Base-by-base conservation (phyloP, 2,329 filamentous ascomycete species). In the Pestalotiopsis sp. region DNA sequence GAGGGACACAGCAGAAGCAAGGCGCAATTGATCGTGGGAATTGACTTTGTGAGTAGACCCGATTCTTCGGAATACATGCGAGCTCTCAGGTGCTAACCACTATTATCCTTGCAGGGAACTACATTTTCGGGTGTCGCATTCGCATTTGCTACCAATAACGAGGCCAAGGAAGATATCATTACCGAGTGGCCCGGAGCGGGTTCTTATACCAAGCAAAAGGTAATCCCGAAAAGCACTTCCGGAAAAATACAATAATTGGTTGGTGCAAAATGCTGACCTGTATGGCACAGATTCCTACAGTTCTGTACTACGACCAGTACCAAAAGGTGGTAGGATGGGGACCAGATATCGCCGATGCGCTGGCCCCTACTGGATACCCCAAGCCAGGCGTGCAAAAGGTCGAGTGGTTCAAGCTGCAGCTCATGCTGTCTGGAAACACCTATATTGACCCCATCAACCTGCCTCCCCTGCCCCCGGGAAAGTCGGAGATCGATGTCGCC, bases 311-410 rank as follows among this genome's bases (percentile, higher is more conserved):
- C 80, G 96, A 99, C 79, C 95, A 98, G 83, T 97, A 98, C 81
- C 96, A 99, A 79, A 98, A 98, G 82, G 96, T 99, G 63, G 96
- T 98, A n/a, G 96, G 96, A 75, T 99, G 96, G 96, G 96, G 96
- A 71, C 95, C 95, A 68, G 96, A 99, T 85, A 98, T 98, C 76
- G 94, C 96, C 70, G 95, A 98, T 83, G 96, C 96, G 72, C 89
- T 98, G 73, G 95, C 96, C 66, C 96, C 96, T 38, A 98, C 96
- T 56, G 96, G 96, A 72, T 98, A 98, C 81, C 96, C 96, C 74
- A 98, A 98, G 85, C 93, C 93, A 41, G 95, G 95, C 72, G 95
- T 99, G 74, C 96, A 98, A 82, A 98, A 98, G 85, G 95, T 98
- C 27, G 96, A 98, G 84, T 99, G 96, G 96, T 98, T 99, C 89